Percentiles rank a stretch among this genome's conserved stretches.
These are phyloP conservation scores for Rhododendron molle DNA, from an alignment of 148 eudicot species.

Conservation along the genomic window DNA sequence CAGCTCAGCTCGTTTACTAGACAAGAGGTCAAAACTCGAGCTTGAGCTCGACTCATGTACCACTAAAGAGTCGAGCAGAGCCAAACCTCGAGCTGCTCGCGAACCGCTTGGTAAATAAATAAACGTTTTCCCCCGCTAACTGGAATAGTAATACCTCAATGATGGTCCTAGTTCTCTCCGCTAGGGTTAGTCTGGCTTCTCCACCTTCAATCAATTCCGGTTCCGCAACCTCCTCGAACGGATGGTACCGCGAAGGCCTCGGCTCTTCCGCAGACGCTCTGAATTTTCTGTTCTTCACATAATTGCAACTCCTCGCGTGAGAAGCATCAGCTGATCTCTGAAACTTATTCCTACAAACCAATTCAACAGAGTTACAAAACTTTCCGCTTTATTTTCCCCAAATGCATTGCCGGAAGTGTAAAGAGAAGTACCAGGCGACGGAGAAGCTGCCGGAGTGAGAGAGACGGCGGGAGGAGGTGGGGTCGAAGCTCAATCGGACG, in stretches of 20 bases:
- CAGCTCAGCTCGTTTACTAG: not conserved
- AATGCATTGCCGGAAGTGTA: not conserved
- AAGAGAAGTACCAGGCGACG: constrained; percentile 19
- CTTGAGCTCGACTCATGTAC: not conserved
- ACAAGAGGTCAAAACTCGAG: not conserved
- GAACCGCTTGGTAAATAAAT: not conserved
- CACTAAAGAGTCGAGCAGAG: not conserved
- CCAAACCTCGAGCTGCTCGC: not conserved
- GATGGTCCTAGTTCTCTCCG: constrained; percentile 78
- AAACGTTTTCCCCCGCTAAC: not conserved
- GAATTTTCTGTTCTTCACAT: constrained; percentile 27
- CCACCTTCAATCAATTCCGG: constrained; percentile 40
- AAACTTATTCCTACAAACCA: constrained; percentile 46
- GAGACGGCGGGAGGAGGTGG: constrained; percentile 31
- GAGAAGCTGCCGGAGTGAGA: constrained; percentile 38
- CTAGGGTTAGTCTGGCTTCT: constrained; percentile 63
- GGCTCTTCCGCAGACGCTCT: constrained; percentile 60
- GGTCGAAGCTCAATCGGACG: constrained; percentile 37
- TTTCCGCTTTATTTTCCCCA: not conserved
- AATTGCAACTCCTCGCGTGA: constrained; percentile 32
- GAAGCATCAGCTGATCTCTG: constrained; percentile 35
- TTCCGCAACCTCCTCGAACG: constrained; percentile 75
- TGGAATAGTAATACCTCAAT: constrained; percentile 58
- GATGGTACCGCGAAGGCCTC: constrained; percentile 68
- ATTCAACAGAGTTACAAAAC: not conserved